Conservation (phyloP, 1,139 yeast genomes). For the Candida sanyaensis region DNA sequence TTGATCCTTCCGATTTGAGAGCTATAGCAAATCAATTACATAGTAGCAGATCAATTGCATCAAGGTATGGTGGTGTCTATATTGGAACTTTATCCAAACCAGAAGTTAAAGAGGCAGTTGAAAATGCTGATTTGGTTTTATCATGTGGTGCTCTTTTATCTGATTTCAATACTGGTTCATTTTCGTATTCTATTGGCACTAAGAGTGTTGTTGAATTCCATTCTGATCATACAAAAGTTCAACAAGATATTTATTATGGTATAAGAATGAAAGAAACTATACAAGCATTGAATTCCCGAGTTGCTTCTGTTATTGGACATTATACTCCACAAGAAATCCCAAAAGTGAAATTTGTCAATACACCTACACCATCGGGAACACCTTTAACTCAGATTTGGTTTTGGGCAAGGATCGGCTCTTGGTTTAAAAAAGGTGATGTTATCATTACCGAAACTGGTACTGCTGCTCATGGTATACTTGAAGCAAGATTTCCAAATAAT, state of each 20-base stretch:
- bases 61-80: conserved; percentile 84
- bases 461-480: conserved; percentile 83
- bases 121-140: conserved; percentile 71
- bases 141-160: conserved; percentile 83
- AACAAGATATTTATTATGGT: conserved; percentile 73
- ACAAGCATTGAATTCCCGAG: conserved; percentile 42
- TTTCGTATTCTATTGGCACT: conserved; percentile 79
- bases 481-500: conserved; percentile 73
- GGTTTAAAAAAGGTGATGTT: conserved; percentile 79
- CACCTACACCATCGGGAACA: conserved; percentile 28
- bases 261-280: conserved; percentile 76
- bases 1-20: conserved; percentile 27
- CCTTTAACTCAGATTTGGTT: conserved; percentile 72
- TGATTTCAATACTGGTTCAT: conserved; percentile 89
- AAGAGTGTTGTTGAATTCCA: conserved; percentile 84
- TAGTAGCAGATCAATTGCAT: conserved; percentile 35
- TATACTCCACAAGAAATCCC: conserved; percentile 54
- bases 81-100: conserved; percentile 80
- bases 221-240: conserved; percentile 81
- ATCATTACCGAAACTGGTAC: conserved; percentile 89
- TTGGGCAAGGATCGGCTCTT: conserved; percentile 75
- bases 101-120: conserved; percentile 74
- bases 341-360: conserved; percentile 33
- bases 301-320: conserved; percentile 33
- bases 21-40: conserved; percentile 27